These are phyloP conservation scores for Raddia distichophylla DNA, from an alignment of 176 grass and related monocot genomes.

Conservation along the genomic window DNA sequence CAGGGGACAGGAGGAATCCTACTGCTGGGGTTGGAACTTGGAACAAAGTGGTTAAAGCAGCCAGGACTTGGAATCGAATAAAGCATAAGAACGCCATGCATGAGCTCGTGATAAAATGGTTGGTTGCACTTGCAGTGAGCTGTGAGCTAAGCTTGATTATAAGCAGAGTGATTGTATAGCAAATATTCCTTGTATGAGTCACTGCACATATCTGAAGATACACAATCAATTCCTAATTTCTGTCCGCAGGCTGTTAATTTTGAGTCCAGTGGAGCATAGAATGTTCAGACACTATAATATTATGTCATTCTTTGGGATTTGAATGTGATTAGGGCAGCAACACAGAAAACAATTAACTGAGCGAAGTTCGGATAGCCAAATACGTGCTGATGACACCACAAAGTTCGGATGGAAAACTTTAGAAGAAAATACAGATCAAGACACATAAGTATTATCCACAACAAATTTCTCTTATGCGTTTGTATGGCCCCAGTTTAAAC, in stretches of 20 bases:
- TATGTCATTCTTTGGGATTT: neutral
- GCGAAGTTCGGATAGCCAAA: neutral
- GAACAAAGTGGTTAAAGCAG: slow-evolving; percentile 52
- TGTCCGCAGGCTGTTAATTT: neutral
- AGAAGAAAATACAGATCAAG: neutral
- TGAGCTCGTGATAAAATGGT: slow-evolving; percentile 41
- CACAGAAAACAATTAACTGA: neutral
- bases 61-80: slow-evolving; percentile 44
- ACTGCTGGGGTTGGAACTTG: slow-evolving; percentile 9
- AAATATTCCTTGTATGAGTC: neutral
- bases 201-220: neutral
- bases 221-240: neutral
- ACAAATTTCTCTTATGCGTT: neutral
- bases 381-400: neutral
- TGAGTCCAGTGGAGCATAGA: neutral
- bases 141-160: neutral
- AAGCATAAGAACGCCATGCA: slow-evolving; percentile 34
- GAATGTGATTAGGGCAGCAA: neutral
- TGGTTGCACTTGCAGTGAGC: neutral
- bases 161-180: neutral
- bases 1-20: slow-evolving; percentile 52
- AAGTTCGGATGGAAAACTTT: neutral
- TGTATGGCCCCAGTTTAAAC: no score
- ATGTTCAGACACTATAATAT: neutral
- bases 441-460: neutral